A percentile compares a stretch with the other conserved stretches of the same genome.
Evolutionary conservation across 1,139 yeast genomes (phyloP).

Genomic region (Dujonia santamariae): DNA sequence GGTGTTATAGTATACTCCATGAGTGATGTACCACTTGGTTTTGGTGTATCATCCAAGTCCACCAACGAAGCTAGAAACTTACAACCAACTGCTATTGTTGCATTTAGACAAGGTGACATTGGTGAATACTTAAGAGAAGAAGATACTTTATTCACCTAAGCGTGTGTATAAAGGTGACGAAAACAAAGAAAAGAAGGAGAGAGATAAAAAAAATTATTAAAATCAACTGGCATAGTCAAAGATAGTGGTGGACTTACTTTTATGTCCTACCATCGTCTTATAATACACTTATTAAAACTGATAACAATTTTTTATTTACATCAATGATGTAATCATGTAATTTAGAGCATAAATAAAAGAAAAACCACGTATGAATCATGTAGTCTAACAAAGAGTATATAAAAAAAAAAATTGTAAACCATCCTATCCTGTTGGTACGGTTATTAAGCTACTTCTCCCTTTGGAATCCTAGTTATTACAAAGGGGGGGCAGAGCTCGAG

Average conservation of each 20-base stretch:
- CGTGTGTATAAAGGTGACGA: neutral
- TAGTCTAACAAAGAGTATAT: neutral
- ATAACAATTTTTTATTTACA: too few relatives aligned
- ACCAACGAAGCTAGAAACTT: conserved; percentile 85
- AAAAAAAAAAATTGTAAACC: too few relatives aligned
- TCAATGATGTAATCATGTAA: too few relatives aligned
- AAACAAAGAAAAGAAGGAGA: neutral
- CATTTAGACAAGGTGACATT: conserved; percentile 95
- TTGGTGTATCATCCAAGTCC: conserved; percentile 91
- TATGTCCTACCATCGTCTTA: too few relatives aligned
- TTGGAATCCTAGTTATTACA: too few relatives aligned
- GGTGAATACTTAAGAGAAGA: conserved; percentile 98
- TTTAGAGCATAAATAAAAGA: conserved; percentile 1
- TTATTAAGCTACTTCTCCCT: too few relatives aligned
- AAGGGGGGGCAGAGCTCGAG: too few relatives aligned
- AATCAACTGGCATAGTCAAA: too few relatives aligned
- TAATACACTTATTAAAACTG: too few relatives aligned
- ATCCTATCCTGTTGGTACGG: too few relatives aligned
- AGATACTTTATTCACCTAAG: conserved; percentile 84
- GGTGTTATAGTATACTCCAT: conserved; percentile 90
- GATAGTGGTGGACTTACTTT: too few relatives aligned
- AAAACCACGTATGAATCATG: neutral
- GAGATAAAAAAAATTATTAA: too few relatives aligned
- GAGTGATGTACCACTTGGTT: conserved; percentile 92
- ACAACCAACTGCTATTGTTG: conserved; percentile 92